Conservation (phyloP, 192 early-diverging fungal genomes). For the Dissophora globulifera region DNA sequence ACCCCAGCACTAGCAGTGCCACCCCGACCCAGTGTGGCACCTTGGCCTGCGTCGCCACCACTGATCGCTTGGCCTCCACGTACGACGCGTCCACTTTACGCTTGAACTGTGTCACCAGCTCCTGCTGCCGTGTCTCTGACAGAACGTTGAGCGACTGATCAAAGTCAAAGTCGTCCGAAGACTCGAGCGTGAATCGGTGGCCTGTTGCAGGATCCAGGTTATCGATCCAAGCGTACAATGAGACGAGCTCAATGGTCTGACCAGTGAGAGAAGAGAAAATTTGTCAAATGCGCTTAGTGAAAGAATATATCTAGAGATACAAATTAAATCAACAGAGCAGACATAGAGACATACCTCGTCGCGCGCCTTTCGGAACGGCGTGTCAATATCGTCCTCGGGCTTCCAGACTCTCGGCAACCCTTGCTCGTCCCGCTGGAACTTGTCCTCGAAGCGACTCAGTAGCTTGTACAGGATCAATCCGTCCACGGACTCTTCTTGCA, state of each 20-base stretch:
- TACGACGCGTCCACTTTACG: slow-evolving; percentile 90
- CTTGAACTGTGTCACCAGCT: slow-evolving; percentile 81
- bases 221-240: slow-evolving; percentile 28
- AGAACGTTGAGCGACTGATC: slow-evolving; percentile 67
- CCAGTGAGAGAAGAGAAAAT: background rate
- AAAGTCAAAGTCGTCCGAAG: slow-evolving; percentile 65
- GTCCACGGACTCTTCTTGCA: slow-evolving; percentile 87
- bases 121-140: slow-evolving; percentile 68
- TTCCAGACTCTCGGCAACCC: slow-evolving; percentile 96
- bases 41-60: slow-evolving; percentile 86
- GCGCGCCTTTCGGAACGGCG: slow-evolving; percentile 78
- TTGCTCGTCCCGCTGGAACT: slow-evolving; percentile 90
- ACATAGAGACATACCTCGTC: slow-evolving; percentile 57
- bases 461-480: slow-evolving; percentile 83
- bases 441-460: slow-evolving; percentile 82
- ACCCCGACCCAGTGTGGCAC: slow-evolving; percentile 91
- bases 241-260: slow-evolving; percentile 23
- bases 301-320: too few relatives aligned
- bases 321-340: too few relatives aligned
- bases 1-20: slow-evolving; percentile 78
- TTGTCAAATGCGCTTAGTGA: too few relatives aligned
- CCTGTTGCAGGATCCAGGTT: slow-evolving; percentile 23
- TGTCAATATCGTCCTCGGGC: slow-evolving; percentile 94
- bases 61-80: slow-evolving; percentile 95
- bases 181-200: slow-evolving; percentile 13